phyloP scores from a whole-genome alignment of 108 stramenopile species.

The Parietichytrium sp. region DNA sequence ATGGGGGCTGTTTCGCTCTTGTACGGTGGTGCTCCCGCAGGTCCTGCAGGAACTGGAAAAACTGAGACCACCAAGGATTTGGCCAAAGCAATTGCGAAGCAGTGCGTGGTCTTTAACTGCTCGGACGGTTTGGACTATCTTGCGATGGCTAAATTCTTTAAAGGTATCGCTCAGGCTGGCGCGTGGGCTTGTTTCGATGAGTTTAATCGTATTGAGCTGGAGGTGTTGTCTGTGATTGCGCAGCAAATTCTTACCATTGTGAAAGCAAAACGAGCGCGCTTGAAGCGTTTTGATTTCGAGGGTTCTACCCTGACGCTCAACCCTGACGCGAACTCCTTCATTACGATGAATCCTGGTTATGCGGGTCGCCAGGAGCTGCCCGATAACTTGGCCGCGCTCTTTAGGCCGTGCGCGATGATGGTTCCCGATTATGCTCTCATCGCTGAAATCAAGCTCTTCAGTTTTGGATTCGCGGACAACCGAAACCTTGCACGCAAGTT shows the following conservation, averaged over 20 bases:
- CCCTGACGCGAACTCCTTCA: conserved; percentile 68
- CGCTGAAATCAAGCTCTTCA: conserved; percentile 72
- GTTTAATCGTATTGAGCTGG: conserved; percentile 72
- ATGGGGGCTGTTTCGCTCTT: conserved; percentile 68
- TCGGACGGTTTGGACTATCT: conserved; percentile 68
- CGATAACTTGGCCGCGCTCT: conserved; percentile 68
- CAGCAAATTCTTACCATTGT: conserved; percentile 71
- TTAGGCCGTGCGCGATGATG: conserved; percentile 73
- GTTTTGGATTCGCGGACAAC: conserved; percentile 63
- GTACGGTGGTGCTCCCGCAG: conserved; percentile 71
- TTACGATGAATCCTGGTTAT: conserved; percentile 75
- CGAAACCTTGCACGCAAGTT: conserved; percentile 64
- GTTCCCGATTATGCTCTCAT: conserved; percentile 71
- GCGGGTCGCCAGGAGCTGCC: conserved; percentile 66
- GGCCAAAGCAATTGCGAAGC: conserved; percentile 62
- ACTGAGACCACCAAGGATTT: conserved; percentile 73
- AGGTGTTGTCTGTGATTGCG: conserved; percentile 69
- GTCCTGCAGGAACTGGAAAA: conserved; percentile 72
- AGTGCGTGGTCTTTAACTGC: conserved; percentile 74
- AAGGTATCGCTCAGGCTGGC: conserved; percentile 68
- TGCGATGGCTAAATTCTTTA: conserved; percentile 75
- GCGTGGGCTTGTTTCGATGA: conserved; percentile 69
- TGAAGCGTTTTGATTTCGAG: conserved; percentile 67
- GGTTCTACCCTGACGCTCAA: conserved; percentile 68
- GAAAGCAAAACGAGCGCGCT: conserved; percentile 60